Conservation (phyloP, 176 grass and related monocot species). For the Lolium perenne region DNA sequence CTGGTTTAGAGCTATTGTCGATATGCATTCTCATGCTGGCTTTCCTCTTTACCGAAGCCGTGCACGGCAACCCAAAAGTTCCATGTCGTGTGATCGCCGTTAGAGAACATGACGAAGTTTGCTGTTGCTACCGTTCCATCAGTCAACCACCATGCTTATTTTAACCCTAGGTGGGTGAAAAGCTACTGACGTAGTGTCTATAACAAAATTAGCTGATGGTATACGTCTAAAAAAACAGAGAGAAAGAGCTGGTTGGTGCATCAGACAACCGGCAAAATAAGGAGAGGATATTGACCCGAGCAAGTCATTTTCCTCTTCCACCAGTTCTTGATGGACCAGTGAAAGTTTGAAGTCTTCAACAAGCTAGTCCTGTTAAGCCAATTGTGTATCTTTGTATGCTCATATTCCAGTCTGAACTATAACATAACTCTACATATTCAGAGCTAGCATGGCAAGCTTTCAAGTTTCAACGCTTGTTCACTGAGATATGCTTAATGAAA, state of each 20-base stretch:
- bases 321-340: not conserved
- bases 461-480: constrained; percentile 13
- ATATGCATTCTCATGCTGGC: constrained; percentile 21
- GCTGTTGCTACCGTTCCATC: constrained; percentile 22
- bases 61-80: constrained; percentile 53
- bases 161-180: constrained; percentile 26
- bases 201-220: not conserved
- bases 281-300: not conserved
- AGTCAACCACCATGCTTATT: not conserved
- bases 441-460: no score
- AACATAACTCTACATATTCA: not conserved
- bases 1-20: not conserved
- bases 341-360: not conserved
- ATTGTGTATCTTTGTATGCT: constrained; percentile 1
- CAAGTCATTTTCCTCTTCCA: not conserved
- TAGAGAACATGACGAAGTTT: constrained; percentile 38
- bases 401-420: constrained; percentile 12
- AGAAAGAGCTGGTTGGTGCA: not conserved
- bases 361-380: not conserved
- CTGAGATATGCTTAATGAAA: not conserved
- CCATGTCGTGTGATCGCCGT: constrained; percentile 21
- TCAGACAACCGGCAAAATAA: constrained; percentile 9
- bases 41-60: constrained; percentile 27
- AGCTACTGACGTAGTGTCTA: constrained; percentile 4
- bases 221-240: not conserved